Conservation (phyloP, 768 basidiomycete genomes). For the Collybia sp. region DNA sequence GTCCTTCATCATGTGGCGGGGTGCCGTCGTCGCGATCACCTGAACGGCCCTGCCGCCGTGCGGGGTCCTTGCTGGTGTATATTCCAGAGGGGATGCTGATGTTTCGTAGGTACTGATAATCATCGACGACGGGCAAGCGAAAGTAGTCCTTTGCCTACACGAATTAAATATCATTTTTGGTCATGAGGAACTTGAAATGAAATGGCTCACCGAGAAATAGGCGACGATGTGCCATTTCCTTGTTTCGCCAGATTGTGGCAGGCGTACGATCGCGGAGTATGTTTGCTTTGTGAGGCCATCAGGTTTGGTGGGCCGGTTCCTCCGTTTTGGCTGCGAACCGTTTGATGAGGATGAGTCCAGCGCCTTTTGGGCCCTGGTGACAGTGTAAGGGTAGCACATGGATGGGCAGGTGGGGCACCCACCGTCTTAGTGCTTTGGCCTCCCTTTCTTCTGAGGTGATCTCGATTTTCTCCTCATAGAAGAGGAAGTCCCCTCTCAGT, state of each 20-base stretch:
- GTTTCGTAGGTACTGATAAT: conserved; percentile 67
- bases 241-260: conserved; percentile 50
- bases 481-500: conserved; percentile 79
- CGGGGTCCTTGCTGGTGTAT: conserved; percentile 64
- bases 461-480: conserved; percentile 82
- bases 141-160: conserved; percentile 64
- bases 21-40: conserved; percentile 41
- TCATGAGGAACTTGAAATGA: conserved; percentile 2
- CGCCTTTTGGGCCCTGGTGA: conserved; percentile 48
- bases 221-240: conserved; percentile 84
- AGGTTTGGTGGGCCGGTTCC: conserved; percentile 73
- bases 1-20: conserved; percentile 29
- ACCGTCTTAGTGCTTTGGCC: conserved; percentile 74
- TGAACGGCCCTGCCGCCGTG: conserved; percentile 34
- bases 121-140: conserved; percentile 66
- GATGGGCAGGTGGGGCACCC: not conserved
- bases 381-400: conserved; percentile 8
- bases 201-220: conserved; percentile 62
- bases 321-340: conserved; percentile 60
- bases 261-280: conserved; percentile 70
- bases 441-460: conserved; percentile 77
- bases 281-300: conserved; percentile 84
- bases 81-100: conserved; percentile 66
- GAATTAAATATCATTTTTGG: not conserved
- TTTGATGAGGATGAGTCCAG: conserved; percentile 56